Evolutionary conservation across 2,329 filamentous ascomycete genomes (phyloP), one percentile per base, ranked within the genome.

Genomic region (Apiospora hydei): DNA sequence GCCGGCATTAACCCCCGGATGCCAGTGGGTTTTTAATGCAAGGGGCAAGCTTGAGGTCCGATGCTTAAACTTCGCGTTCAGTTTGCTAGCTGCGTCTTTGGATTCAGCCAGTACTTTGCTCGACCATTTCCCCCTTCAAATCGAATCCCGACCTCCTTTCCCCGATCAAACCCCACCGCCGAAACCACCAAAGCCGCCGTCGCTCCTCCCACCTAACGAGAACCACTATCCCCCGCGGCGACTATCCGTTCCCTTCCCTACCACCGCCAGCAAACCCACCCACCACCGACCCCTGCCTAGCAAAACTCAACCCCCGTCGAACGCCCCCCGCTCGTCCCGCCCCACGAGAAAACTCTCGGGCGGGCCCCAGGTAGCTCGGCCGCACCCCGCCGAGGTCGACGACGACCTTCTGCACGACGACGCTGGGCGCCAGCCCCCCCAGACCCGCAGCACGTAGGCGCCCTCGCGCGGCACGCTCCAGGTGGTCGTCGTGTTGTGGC

Each of bases 361-460:
- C 4, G 88, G 88, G 0, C 88, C 88, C 88, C 2, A 90, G 79
- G 75, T 89, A 90, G 68, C 86, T 88, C 21, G 83, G 79, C 70
- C 87, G 80, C 1, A 89, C 84, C 7, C 88, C 88, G 1, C 88
- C 89, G 34, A 90, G 75, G 74, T 90, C 83, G 10, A 90, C 75
- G 0, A 90, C 82, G 49, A 90, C 80, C 82, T 89, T 90, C 78
- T 90, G 87, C 51, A 90, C 82, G 6, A 89, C 77, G 0, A 90
- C 81, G 41, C 86, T 86, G 0, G 87, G 86, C 76, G 88, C 81
- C 34, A 89, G 78, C 10, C 84, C 10, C 84, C 82, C 86, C 87
- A 88, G 51, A 90, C 77, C 1, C 85, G 82, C 66, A 89, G 78
- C 34, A 82, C 88, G 72, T 89, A 86, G 1, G 83, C 82, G 6